Base-by-base conservation (phyloP, 1,284 basidiomycete genomes). In the Ustilago loliicola region DNA sequence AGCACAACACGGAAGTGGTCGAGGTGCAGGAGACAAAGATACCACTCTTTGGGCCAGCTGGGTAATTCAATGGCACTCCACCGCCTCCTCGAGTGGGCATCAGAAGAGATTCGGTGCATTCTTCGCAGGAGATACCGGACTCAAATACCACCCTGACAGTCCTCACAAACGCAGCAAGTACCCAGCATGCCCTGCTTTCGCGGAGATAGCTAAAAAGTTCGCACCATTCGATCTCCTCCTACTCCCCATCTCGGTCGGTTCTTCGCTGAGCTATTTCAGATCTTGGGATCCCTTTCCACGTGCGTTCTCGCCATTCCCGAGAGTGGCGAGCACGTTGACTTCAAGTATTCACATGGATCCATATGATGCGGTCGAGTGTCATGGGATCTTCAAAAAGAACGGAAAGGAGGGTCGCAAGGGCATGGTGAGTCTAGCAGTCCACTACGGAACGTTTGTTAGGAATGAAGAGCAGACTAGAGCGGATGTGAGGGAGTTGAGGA, bases 121-220 rank as follows among this genome's bases (percentile, higher is more conserved):
- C 61, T 85, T 85, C 32, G 82, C 82, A 1, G 84, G 84, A 13
- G 84, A 85, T 62, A 83, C 84, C 0, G 84, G 84, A 8, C 72
- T 79, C 29, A 81, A 80, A 40, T 81, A 80, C 52, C 83, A 80
- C 45, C 54, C 65, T 11, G 75, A 77, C 45, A 61, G 50, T 29
- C 67, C 62, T 32, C 40, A 72, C 27, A 60, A 71, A 53, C 56
- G 75, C 6, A 19, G n/a, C 38, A 57, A 56, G 19, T 84, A 80
- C 45, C 79, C 82, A 0, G 59, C 77, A 6, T 85, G 83, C 48
- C 84, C 84, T 1, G 82, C 83, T 2, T 85, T 85, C 54, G 61
- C 32, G 0, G 66, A 85, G 58, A 81, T 85, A n/a, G 61, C 69
- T 0, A 13, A 11, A 29, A 54, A 61, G 10, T 58, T 82, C 34